These are phyloP conservation scores for Candida maltosa DNA, from an alignment of 805 yeast species.

Conservation along the genomic window DNA sequence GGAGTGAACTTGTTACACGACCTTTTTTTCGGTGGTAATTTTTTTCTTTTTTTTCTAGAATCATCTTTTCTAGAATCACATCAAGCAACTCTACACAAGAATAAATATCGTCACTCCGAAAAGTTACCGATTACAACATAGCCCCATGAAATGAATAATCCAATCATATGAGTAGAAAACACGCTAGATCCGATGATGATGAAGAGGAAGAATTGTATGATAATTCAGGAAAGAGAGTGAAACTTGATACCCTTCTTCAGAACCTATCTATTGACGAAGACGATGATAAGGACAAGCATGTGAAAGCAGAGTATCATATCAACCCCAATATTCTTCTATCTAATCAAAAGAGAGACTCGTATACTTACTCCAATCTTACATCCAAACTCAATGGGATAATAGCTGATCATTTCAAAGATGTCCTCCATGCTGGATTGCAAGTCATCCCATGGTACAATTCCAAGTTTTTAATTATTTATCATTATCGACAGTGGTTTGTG, in stretches of 20 bases:
- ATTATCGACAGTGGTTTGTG: conserved; percentile 33
- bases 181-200: conserved; percentile 5
- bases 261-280: conserved; percentile 20
- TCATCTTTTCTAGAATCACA: too few species aligned
- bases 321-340: conserved; percentile 4
- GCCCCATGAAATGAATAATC: too few species aligned
- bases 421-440: conserved; percentile 14
- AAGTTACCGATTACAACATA: too few species aligned
- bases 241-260: conserved; percentile 27
- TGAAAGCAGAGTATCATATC: not conserved
- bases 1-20: too few species aligned
- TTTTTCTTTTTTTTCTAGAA: too few species aligned
- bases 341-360: conserved; percentile 4
- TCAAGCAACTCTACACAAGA: too few species aligned
- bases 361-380: conserved; percentile 4
- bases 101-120: too few species aligned
- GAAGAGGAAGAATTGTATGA: conserved; percentile 7
- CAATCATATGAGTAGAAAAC: conserved; percentile 1
- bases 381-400: conserved; percentile 14
- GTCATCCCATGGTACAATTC: conserved; percentile 24
- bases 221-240: conserved; percentile 22
- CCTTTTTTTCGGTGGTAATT: too few species aligned
- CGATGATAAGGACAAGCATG: too few species aligned
- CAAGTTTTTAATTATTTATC: conserved; percentile 19
- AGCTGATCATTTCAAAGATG: conserved; percentile 17